These are phyloP conservation scores for Simplicillium sp. DNA, from an alignment of 2,329 filamentous ascomycete genomes.

Conservation along the genomic window DNA sequence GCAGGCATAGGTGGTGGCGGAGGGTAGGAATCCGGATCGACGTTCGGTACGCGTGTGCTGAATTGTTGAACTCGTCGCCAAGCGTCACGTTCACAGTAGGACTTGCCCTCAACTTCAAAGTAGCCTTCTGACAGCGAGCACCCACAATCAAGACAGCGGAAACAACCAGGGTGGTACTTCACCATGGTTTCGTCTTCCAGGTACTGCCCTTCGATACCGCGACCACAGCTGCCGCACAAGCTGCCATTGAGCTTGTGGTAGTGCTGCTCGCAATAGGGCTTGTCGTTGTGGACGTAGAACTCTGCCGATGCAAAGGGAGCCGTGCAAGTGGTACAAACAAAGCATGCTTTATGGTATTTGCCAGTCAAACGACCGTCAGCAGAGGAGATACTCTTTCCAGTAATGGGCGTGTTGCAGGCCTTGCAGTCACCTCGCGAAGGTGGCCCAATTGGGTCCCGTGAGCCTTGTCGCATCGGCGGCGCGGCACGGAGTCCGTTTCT, in stretches of 20 bases:
- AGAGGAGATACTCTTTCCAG: conserved; percentile 87
- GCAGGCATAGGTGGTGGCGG: conserved; percentile 2
- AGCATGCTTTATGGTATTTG: conserved; percentile 90
- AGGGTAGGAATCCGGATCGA: neutral
- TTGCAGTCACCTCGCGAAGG: conserved; percentile 68
- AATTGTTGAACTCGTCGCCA: conserved; percentile 40
- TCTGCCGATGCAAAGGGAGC: conserved; percentile 77
- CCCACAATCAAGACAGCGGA: conserved; percentile 74
- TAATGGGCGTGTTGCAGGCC: conserved; percentile 68
- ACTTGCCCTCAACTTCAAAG: conserved; percentile 72
- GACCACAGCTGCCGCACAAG: conserved; percentile 68
- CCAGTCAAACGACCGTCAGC: conserved; percentile 87
- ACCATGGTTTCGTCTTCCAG: conserved; percentile 68
- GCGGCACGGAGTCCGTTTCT: conserved; percentile 3
- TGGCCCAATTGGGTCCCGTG: conserved; percentile 26
- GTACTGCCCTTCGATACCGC: conserved; percentile 89
- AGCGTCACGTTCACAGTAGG: conserved; percentile 84
- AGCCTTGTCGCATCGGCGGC: conserved; percentile 21
- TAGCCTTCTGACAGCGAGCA: conserved; percentile 72
- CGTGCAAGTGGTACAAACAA: conserved; percentile 78
- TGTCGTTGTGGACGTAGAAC: conserved; percentile 84
- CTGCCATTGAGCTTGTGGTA: conserved; percentile 90
- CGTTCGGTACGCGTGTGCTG: neutral
- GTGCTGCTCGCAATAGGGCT: conserved; percentile 83
- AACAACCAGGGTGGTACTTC: conserved; percentile 83